Evolutionary conservation across 441 rosid genomes (phyloP).

Genomic region (California macrophylla): DNA sequence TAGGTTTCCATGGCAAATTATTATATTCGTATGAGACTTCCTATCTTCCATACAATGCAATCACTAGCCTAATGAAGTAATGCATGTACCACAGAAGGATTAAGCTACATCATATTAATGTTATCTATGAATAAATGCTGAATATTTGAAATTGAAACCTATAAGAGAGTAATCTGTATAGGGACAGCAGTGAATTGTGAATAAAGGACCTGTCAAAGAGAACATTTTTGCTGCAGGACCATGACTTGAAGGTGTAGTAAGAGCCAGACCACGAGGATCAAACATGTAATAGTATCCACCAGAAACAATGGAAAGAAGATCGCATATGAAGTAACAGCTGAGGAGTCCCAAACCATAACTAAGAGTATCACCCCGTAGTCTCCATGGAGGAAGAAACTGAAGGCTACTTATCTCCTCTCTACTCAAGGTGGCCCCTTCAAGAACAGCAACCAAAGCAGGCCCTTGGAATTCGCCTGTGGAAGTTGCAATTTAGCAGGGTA

Average conservation of each 20-base stretch:
- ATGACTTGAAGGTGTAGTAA: slow-evolving; percentile 56
- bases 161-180: neutral
- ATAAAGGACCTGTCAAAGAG: slow-evolving; percentile 62
- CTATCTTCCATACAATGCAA: neutral
- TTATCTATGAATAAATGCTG: neutral
- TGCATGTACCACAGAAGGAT: neutral
- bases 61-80: neutral
- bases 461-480: slow-evolving; percentile 89
- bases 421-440: slow-evolving; percentile 80
- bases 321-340: slow-evolving; percentile 73
- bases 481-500: neutral
- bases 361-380: slow-evolving; percentile 73
- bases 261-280: slow-evolving; percentile 83
- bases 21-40: neutral
- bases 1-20: neutral
- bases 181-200: slow-evolving; percentile 9
- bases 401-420: slow-evolving; percentile 89
- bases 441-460: slow-evolving; percentile 78
- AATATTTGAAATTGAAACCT: neutral
- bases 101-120: neutral
- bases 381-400: slow-evolving; percentile 95
- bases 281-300: slow-evolving; percentile 89
- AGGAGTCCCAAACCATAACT: slow-evolving; percentile 93
- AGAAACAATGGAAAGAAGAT: slow-evolving; percentile 78
- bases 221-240: slow-evolving; percentile 81